phyloP scores from a whole-genome alignment of 495 filamentous ascomycete genomes.

The Amniculicola lignicola region DNA sequence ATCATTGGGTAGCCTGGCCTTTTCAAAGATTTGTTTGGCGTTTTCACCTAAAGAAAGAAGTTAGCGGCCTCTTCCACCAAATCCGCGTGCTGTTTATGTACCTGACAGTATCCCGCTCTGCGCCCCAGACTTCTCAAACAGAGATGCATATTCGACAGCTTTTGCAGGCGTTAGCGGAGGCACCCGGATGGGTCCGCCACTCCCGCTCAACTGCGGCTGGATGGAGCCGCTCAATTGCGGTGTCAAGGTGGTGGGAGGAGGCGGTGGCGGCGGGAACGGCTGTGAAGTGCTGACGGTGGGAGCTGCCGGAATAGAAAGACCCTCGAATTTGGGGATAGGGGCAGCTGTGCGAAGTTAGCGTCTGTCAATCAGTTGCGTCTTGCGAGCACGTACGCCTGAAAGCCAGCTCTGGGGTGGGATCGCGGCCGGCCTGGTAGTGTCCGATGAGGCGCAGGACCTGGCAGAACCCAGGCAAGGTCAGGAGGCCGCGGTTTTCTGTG shows the following conservation, averaged over 20 bases:
- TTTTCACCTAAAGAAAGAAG: constrained; percentile 57
- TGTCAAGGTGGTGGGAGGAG: constrained; percentile 25
- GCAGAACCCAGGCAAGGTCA: constrained; percentile 88
- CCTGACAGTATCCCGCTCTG: constrained; percentile 78
- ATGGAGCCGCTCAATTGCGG: constrained; percentile 41
- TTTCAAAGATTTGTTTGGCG: constrained; percentile 93
- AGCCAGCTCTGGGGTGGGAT: constrained; percentile 74
- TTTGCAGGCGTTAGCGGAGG: constrained; percentile 87
- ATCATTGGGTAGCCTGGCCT: constrained; percentile 85
- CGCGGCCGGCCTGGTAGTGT: constrained; percentile 82
- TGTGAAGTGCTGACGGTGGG: constrained; percentile 37
- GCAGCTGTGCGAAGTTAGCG: constrained; percentile 54
- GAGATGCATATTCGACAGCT: constrained; percentile 73
- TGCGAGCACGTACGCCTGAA: constrained; percentile 53
- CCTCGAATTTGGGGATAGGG: constrained; percentile 90
- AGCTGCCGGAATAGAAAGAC: constrained; percentile 49
- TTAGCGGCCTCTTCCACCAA: too few relatives aligned
- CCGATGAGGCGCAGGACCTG: constrained; percentile 90
- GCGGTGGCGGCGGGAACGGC: constrained; percentile 35
- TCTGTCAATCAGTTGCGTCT: background rate
- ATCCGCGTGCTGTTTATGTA: constrained; percentile 29
- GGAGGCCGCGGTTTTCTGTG: constrained; percentile 87
- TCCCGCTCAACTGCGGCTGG: constrained; percentile 64
- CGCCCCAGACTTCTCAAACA: constrained; percentile 86
- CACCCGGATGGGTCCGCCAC: constrained; percentile 76